Evolutionary conservation across 2,329 filamentous ascomycete species (phyloP).

Genomic region (Mycocentrospora acerina): DNA sequence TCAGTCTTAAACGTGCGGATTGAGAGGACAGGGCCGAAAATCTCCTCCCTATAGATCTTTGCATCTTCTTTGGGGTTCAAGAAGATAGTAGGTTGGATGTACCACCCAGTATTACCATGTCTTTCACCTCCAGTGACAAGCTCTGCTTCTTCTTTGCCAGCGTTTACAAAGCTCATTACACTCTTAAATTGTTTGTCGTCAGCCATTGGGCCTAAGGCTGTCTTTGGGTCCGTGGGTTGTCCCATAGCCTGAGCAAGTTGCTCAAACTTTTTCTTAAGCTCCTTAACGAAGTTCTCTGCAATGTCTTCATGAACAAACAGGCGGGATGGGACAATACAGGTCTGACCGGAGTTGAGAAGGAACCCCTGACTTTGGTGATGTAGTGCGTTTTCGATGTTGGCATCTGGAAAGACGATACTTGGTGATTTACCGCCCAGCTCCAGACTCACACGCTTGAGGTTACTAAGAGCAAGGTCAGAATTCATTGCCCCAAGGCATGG

Average conservation of each 20-base stretch:
- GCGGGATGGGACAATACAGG: constrained; percentile 42
- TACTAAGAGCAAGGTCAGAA: too few species aligned
- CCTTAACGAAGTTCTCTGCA: constrained; percentile 40
- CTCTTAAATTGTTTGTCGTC: constrained; percentile 30
- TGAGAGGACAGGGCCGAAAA: constrained; percentile 35
- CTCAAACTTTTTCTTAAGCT: constrained; percentile 38
- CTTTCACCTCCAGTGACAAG: constrained; percentile 31
- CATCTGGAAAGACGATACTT: constrained; percentile 48
- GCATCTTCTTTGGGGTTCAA: constrained; percentile 25
- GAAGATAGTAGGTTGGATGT: constrained; percentile 35
- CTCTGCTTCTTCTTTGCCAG: constrained; percentile 28
- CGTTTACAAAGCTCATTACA: constrained; percentile 33
- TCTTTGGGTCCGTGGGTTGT: constrained; percentile 31
- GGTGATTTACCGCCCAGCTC: constrained; percentile 50
- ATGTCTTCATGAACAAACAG: constrained; percentile 45
- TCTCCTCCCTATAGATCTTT: constrained; percentile 32
- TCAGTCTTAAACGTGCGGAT: constrained; percentile 37
- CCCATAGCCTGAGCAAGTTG: constrained; percentile 27
- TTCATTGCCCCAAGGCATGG: too few species aligned
- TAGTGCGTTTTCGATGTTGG: constrained; percentile 47
- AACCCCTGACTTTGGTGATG: constrained; percentile 34
- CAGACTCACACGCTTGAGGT: constrained; percentile 47
- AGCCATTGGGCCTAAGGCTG: constrained; percentile 36
- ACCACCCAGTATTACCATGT: constrained; percentile 29
- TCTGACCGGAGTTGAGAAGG: constrained; percentile 43